Conservation (phyloP, 2,329 filamentous ascomycete species). For the Venturiaceae sp. region DNA sequence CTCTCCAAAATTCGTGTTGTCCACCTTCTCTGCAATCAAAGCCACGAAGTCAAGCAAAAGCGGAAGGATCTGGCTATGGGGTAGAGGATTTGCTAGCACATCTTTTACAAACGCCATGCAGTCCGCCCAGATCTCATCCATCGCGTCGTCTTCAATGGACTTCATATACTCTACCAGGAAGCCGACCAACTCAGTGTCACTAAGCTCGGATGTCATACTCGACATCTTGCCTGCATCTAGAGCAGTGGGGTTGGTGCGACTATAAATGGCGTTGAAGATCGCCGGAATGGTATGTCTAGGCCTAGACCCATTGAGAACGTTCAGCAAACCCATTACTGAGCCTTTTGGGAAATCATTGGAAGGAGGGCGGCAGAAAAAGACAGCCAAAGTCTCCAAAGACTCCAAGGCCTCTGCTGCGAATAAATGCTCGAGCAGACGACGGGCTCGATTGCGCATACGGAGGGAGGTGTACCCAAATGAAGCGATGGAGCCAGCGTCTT, state of each 20-base stretch:
- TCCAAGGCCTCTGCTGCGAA: conserved; percentile 89
- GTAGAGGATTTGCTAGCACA: conserved; percentile 85
- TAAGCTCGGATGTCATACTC: conserved; percentile 75
- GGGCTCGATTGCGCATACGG: conserved; percentile 80
- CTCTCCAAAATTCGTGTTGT: conserved; percentile 96
- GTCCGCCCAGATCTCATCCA: conserved; percentile 97
- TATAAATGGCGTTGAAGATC: conserved; percentile 93
- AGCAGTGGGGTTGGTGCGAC: conserved; percentile 74
- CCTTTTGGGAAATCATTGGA: conserved; percentile 42
- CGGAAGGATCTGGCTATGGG: conserved; percentile 83
- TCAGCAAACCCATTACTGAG: conserved; percentile 75
- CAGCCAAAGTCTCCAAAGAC: conserved; percentile 83
- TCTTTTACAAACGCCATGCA: conserved; percentile 87
- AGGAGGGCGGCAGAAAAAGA: conserved; percentile 60
- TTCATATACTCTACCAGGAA: conserved; percentile 87
- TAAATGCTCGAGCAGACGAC: conserved; percentile 82
- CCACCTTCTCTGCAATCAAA: conserved; percentile 86
- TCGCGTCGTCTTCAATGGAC: conserved; percentile 89
- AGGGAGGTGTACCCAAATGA: conserved; percentile 88
- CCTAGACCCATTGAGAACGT: conserved; percentile 81
- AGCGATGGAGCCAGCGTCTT: conserved; percentile 60
- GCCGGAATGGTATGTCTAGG: conserved; percentile 89
- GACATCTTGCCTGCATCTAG: conserved; percentile 75
- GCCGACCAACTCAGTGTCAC: conserved; percentile 72
- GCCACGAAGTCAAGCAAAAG: conserved; percentile 80